Base-by-base conservation (phyloP, 495 filamentous ascomycete species). In the Talaromyces nanjingensis region DNA sequence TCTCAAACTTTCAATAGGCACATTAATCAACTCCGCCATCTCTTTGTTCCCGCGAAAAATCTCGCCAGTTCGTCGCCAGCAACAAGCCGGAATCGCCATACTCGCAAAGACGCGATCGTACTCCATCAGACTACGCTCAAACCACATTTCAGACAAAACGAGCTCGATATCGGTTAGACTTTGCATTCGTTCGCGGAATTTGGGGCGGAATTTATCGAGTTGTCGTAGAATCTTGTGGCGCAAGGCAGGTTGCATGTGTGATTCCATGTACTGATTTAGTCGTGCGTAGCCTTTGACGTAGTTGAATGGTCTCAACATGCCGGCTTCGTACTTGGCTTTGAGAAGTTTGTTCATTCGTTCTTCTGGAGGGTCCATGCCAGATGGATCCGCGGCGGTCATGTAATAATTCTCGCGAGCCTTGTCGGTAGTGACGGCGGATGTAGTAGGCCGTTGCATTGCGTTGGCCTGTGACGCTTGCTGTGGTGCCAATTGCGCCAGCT, bases 11-110 rank as follows among this genome's bases (percentile, higher is more conserved):
- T 97, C 93, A 68, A 97, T 91, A 1, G 92, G 91, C 62, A 97
- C 91, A 68, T 91, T 87, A 63, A 99, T 94, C 52, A 99, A 82
- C 73, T 97, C 91, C 25, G 94, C 96, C 93, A 99, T 98, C 73
- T 98, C 94, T 68, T 93, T 96, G 72, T 99, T 99, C 2, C 93
- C 94, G 64, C 96, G 86, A 72, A 97, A 97, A 54, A 99, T 98
- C 75, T 98, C 94, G 16, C 94, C 94, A 0, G 94, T 98, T 70
- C 94, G 83, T 67, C 96, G 85, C 94, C 94, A 99, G 72, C 93
- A 96, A 74, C 94, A 99, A 37, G 94, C 94, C 3, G 94, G 94
- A 64, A 98, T 93, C 24, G 94, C 93, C 94, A 99, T 98, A 74
- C 91, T 96, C 12, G 94, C 96, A 76, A 99, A 99, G 9, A 99